A percentile compares a stretch with the other conserved stretches of the same genome.
Evolutionary conservation across 768 basidiomycete genomes (phyloP).

Genomic region (Leucocoprinus sp.): DNA sequence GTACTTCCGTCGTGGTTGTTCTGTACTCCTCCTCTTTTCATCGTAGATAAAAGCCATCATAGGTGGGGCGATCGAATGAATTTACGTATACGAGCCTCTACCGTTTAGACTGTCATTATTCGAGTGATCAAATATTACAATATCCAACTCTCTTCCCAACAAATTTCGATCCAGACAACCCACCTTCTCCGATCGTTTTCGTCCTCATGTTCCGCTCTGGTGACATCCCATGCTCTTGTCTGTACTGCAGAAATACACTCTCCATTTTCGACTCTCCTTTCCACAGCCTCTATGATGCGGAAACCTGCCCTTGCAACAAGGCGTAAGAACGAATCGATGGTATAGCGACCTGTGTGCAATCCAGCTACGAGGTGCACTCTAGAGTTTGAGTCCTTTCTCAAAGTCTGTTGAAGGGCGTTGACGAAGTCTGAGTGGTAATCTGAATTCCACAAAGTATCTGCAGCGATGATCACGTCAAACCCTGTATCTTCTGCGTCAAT

Average conservation of each 20-base stretch:
- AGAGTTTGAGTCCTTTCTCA: slow-evolving; percentile 34
- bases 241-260: background rate
- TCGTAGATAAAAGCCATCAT: no score
- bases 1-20: no score
- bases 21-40: no score
- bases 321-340: slow-evolving; percentile 53
- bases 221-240: slow-evolving; percentile 43
- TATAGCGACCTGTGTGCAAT: slow-evolving; percentile 69
- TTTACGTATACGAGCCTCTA: no score
- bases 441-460: slow-evolving; percentile 75
- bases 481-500: slow-evolving; percentile 16
- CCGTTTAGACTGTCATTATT: no score
- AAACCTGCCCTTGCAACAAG: slow-evolving; percentile 27
- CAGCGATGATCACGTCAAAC: slow-evolving; percentile 63
- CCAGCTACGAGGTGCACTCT: slow-evolving; percentile 65
- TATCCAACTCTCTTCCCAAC: slow-evolving; percentile 2
- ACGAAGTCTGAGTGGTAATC: slow-evolving; percentile 49
- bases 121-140: background rate
- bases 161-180: slow-evolving; percentile 61
- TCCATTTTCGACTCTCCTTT: slow-evolving; percentile 37
- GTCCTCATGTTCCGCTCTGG: slow-evolving; percentile 42
- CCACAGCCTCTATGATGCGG: slow-evolving; percentile 39
- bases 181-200: slow-evolving; percentile 63
- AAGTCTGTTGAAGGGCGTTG: slow-evolving; percentile 38
- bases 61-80: no score